phyloP scores from a whole-genome alignment of 208 protist genomes.

The Wallacemonas sp. region DNA sequence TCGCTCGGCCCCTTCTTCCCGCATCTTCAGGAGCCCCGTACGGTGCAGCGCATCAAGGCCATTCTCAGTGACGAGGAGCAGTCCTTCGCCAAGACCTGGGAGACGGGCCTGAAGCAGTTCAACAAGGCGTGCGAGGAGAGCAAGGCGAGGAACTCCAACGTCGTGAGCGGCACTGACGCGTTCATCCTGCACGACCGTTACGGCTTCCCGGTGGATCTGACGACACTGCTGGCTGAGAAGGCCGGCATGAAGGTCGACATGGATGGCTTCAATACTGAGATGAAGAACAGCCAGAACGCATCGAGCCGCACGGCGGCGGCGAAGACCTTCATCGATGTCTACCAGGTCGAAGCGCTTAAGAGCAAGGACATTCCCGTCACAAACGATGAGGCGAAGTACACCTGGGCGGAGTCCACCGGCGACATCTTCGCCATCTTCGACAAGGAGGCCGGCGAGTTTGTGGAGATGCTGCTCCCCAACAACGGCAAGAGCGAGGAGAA shows the following conservation, averaged over 20 bases:
- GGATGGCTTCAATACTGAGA: slow-evolving; percentile 80
- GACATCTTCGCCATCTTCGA: slow-evolving; percentile 86
- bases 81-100: slow-evolving; percentile 95
- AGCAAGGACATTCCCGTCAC: slow-evolving; percentile 76
- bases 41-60: slow-evolving; percentile 83
- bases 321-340: slow-evolving; percentile 83
- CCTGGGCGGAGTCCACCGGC: slow-evolving; percentile 77
- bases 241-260: slow-evolving; percentile 83
- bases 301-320: slow-evolving; percentile 58
- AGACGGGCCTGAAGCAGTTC: slow-evolving; percentile 94
- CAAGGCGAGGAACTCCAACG: slow-evolving; percentile 41
- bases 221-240: slow-evolving; percentile 97
- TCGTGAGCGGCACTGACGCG: slow-evolving; percentile 87
- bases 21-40: slow-evolving; percentile 83
- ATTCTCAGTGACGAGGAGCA: slow-evolving; percentile 96
- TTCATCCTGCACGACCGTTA: slow-evolving; percentile 96
- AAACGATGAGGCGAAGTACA: slow-evolving; percentile 95
- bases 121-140: slow-evolving; percentile 72
- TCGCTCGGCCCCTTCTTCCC: slow-evolving; percentile 94
- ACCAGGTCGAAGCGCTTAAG: slow-evolving; percentile 89
- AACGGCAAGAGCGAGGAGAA: slow-evolving; percentile 56
- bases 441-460: slow-evolving; percentile 67
- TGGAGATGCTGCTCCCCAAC: slow-evolving; percentile 49
- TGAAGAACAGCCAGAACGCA: slow-evolving; percentile 77
- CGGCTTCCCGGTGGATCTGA: slow-evolving; percentile 98